phyloP scores from a whole-genome alignment of 2,329 filamentous ascomycete species.

The Passalora sequoiae region DNA sequence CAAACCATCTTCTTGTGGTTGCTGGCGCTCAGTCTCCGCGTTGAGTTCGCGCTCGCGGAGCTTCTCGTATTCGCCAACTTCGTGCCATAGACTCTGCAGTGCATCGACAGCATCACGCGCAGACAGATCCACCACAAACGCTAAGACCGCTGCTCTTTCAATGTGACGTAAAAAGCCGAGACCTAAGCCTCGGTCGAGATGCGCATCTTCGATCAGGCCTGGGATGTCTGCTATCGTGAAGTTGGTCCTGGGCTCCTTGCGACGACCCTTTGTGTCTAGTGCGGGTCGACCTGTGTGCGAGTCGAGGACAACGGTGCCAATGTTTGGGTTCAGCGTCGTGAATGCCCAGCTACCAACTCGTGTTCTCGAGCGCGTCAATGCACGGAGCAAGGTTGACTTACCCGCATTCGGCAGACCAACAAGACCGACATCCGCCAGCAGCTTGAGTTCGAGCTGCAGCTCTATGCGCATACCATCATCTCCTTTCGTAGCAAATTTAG shows the following conservation, averaged over 20 bases:
- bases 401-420: conserved; percentile 95
- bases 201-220: conserved; percentile 84
- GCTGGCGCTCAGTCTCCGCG: conserved; percentile 54
- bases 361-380: conserved; percentile 81
- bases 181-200: conserved; percentile 84
- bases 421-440: conserved; percentile 89
- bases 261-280: conserved; percentile 43
- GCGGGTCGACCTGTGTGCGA: conserved; percentile 71
- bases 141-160: conserved; percentile 85
- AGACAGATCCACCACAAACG: conserved; percentile 84
- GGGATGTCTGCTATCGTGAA: conserved; percentile 97
- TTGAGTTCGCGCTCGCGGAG: conserved; percentile 67
- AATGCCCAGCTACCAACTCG: conserved; percentile 94
- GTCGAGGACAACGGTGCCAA: conserved; percentile 91
- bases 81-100: conserved; percentile 78
- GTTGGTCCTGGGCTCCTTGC: conserved; percentile 59
- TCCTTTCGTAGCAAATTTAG: conserved; percentile 84
- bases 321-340: conserved; percentile 89
- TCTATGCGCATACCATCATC: conserved; percentile 72
- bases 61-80: conserved; percentile 83
- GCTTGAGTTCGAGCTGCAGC: conserved; percentile 84
- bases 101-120: conserved; percentile 73
- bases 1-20: conserved; percentile 40
- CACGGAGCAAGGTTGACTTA: conserved; percentile 85
- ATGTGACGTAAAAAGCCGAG: conserved; percentile 91